Evolutionary conservation across 306 rosid species (phyloP).

Genomic region (Abrus pulchellus): DNA sequence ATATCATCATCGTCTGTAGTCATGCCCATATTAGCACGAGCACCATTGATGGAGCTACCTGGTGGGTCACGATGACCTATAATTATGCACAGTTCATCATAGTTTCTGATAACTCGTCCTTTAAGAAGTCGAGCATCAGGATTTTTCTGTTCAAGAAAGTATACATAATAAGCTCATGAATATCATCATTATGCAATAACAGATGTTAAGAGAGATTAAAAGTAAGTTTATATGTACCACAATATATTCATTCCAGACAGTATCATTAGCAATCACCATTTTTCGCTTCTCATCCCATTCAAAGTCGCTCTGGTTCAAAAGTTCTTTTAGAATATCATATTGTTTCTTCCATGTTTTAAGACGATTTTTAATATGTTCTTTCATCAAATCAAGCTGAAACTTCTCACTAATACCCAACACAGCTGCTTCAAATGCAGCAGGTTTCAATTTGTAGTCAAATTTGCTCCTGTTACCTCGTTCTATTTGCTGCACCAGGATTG

Average conservation of each 20-base stretch:
- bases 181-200: constrained; percentile 36
- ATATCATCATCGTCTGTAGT: constrained; percentile 48
- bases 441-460: constrained; percentile 55
- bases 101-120: constrained; percentile 63
- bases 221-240: constrained; percentile 52
- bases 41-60: constrained; percentile 43
- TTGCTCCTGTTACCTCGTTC: constrained; percentile 57
- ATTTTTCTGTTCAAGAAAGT: constrained; percentile 52
- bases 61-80: constrained; percentile 59
- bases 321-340: constrained; percentile 53
- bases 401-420: constrained; percentile 53
- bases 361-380: constrained; percentile 62
- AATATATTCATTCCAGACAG: constrained; percentile 60
- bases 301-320: constrained; percentile 56
- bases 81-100: constrained; percentile 58
- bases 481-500: constrained; percentile 60
- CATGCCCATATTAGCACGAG: constrained; percentile 50
- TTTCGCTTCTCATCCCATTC: constrained; percentile 63
- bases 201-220: constrained; percentile 22
- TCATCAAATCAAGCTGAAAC: constrained; percentile 58
- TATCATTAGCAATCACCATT: constrained; percentile 62
- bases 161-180: constrained; percentile 17
- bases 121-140: constrained; percentile 64
- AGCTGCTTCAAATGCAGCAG: constrained; percentile 63
- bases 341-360: constrained; percentile 66